Evolutionary conservation across 225 moss, liverwort and hornwort species (phyloP), one percentile per base, ranked within the genome.

Genomic region (Rhytidiadelphus loreus): DNA sequence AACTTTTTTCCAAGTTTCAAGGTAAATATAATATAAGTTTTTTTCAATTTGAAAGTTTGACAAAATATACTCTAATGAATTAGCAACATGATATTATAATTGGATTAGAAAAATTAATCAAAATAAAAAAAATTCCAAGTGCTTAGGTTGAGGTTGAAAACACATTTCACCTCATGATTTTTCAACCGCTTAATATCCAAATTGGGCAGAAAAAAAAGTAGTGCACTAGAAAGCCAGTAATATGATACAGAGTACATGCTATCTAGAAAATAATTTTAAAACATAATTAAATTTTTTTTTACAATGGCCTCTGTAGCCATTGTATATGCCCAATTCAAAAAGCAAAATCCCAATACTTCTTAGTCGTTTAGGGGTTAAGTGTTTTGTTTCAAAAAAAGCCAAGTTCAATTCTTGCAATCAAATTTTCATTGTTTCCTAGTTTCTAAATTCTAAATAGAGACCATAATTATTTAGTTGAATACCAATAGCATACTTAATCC

Each of bases 231-330:
- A 72, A 72, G 46, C 46, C 17, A 29, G 1, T 29, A 46, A 28
- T 5, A 44, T 16, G n/a, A n/a, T n/a, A n/a, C n/a, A n/a, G n/a
- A 5, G 1, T 5, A 43, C 8, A 26, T 0, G 0, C 15, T 7
- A 16, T 15, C 10, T 9, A 15, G 43, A 70, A 68, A 70, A 25
- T 9, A 5, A 71, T 26, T 43, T 70, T 24, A 39, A 23, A 7
- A 23, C 12, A 68, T 7, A 12, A n/a, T n/a, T 12, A 7, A 24
- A 24, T 37, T 8, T 70, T 2, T 14, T 5, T 43, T 41, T 43
- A 26, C 41, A 70, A 43, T 70, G 26, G 5, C 26, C 5, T 9
- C 0, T 2, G 3, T 3, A 1, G 2, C 15, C 15, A 71, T 43
- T 28, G 16, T 4, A 29, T 44, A 26, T 9, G 5, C 6, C 17